Base-by-base conservation (phyloP, 2,329 filamentous ascomycete species). In the Calonectria henricotiae region DNA sequence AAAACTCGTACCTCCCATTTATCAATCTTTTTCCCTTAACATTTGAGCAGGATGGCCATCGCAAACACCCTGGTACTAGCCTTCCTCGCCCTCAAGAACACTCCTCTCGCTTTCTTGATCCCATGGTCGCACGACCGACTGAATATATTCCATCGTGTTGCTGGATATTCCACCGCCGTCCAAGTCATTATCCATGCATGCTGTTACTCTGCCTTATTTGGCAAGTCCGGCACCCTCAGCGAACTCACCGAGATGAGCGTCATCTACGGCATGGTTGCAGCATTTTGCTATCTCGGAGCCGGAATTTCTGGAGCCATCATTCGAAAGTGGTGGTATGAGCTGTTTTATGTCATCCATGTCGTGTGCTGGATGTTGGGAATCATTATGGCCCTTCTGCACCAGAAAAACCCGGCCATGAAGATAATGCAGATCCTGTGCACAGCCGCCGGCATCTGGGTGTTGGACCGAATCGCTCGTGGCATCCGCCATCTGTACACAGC, bases 61-160 rank as follows among this genome's bases (percentile, higher is more conserved):
- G 76, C 71, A 12, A 91, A 91, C 73, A 77, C 89, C 35, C 79
- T 82, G 13, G 79, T 91, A 17, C 83, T 89, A 13, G 81, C 89
- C 13, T 86, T 90, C 60, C 80, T 91, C 17, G 83, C 86, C 1
- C 81, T 91, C 47, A 90, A 90, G 74, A 90, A 90, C 75, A 90
- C 89, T 0, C 89, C 89, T 0, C 77, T 91, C 20, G 86, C 86
- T 0, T 85, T 85, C 69, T 72, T 91, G 12, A 86, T 86, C 1
- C 80, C 84, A 1, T 88, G 86, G 75, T 90, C 88, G 5, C 89
- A 91, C 76, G 89, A 91, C 70, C 84, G 87, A 23, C 84, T 91
- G 62, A 90, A 90, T 74, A 83, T 86, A 60, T 82, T 91, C 3
- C 89, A 91, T 73, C 86, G 86, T 68, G 80, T 88, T 20, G 83